Base-by-base conservation (phyloP, 148 eudicot genomes). In the Drosera capensis region DNA sequence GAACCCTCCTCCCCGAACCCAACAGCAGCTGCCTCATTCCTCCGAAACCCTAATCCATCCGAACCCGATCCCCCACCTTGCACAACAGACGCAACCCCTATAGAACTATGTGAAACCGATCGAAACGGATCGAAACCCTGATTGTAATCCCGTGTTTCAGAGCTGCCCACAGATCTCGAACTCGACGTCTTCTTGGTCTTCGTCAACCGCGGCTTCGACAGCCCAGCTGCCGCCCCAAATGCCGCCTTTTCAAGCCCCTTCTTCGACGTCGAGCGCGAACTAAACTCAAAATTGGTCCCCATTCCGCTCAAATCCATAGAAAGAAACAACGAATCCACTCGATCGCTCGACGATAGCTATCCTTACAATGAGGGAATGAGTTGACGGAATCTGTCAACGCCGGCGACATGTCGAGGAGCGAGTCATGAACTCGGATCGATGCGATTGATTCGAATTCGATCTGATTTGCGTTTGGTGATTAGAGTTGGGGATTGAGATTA, bases 71-170 rank as follows among this genome's bases (percentile, higher is more conserved):
- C 15, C 29, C 3, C 46, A n/a, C 30, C 22, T 46, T 59, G 67
- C 43, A 43, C 23, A 53, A 52, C 61, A 57, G 61, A 60, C 9
- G 62, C 45, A 31, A 51, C 52, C 43, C 66, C 56, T 20, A 20
- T n/a, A 6, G 29, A 46, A 58, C 52, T 31, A 65, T 44, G 65
- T 0, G 43, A 45, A 52, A 18, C 53, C 2, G 68, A 58, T 5
- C 64, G 68, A 68, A 77, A 67, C 1, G 68, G 73, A 45, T 69
- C 64, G 20, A 57, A 66, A 52, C 81, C 79, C 51, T 44, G 48
- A 64, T 75, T 80, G 45, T 18, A 34, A n/a, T 55, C 64, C 46
- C 59, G 46, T 26, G 67, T 29, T 47, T 62, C 58, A 25, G 64
- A 38, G 57, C 52, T 31, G 19, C 45, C 67, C 52, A 52, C 62